Percentiles rank a stretch among this genome's conserved stretches.
These are phyloP conservation scores for Gelatoporia subvermispora DNA, from an alignment of 768 basidiomycete genomes.

Conservation along the genomic window DNA sequence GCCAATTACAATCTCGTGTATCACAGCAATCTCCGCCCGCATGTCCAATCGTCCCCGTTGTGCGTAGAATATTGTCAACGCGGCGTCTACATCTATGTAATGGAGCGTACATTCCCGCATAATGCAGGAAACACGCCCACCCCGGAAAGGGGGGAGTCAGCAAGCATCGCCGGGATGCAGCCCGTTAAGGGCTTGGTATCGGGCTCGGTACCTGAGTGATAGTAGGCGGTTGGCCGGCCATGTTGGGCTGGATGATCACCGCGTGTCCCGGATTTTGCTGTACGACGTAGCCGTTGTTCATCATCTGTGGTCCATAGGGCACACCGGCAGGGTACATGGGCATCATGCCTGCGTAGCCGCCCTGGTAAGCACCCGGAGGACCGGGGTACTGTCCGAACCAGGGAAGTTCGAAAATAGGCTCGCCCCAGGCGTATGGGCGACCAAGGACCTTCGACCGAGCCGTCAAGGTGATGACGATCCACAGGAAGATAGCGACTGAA, in stretches of 20 bases:
- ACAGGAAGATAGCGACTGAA: conserved; percentile 43
- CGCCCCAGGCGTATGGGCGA: conserved; percentile 48
- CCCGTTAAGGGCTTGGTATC: not conserved
- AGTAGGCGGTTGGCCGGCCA: conserved; percentile 54
- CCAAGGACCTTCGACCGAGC: conserved; percentile 51
- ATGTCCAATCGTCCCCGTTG: too few relatives aligned
- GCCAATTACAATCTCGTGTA: too few relatives aligned
- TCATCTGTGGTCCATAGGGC: conserved; percentile 14
- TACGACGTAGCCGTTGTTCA: conserved; percentile 38
- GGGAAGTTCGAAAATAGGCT: conserved; percentile 59
- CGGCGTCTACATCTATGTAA: too few relatives aligned
- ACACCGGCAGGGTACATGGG: conserved; percentile 14
- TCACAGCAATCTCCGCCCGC: too few relatives aligned
- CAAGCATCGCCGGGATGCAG: too few relatives aligned
- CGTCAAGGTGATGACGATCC: conserved; percentile 54
- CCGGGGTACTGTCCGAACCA: conserved; percentile 76
- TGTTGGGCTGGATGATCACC: conserved; percentile 62
- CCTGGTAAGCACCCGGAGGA: conserved; percentile 27
- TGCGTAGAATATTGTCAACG: too few relatives aligned
- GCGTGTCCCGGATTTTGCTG: conserved; percentile 56
- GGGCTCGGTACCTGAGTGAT: conserved; percentile 54
- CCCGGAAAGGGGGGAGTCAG: too few relatives aligned
- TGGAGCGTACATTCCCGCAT: too few relatives aligned
- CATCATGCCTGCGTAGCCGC: not conserved
- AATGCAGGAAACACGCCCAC: too few relatives aligned